Evolutionary conservation across 1,139 yeast species (phyloP).

Genomic region (Zygosaccharomyces pseudobailii): DNA sequence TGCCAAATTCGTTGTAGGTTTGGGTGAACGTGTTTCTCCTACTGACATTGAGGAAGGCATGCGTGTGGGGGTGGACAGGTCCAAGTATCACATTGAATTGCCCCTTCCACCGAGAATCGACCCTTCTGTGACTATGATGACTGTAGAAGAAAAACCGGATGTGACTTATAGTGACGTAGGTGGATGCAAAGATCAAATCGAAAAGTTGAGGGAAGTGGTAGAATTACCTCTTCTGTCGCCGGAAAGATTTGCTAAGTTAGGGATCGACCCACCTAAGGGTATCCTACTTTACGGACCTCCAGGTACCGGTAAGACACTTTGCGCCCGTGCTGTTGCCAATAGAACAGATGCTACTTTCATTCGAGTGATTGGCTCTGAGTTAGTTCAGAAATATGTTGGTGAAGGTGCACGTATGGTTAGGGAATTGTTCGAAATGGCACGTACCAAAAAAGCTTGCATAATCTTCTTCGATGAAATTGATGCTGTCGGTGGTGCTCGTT

Average conservation of each 20-base stretch:
- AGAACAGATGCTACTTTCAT: conserved; percentile 98
- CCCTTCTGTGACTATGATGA: conserved; percentile 99
- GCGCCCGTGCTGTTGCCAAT: conserved; percentile 98
- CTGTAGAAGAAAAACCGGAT: conserved; percentile 97
- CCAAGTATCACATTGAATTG: conserved; percentile 91
- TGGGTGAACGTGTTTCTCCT: conserved; percentile 95
- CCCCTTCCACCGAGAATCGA: conserved; percentile 97
- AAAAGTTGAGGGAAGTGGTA: conserved; percentile 93
- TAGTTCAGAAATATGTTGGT: conserved; percentile 97
- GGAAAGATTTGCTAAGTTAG: conserved; percentile 90
- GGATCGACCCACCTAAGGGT: conserved; percentile 98
- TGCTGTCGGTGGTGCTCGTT: conserved; percentile 98
- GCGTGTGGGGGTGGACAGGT: conserved; percentile 98
- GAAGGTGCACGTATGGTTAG: conserved; percentile 99
- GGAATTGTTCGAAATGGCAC: conserved; percentile 96
- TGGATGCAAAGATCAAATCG: conserved; percentile 97
- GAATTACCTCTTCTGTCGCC: conserved; percentile 93
- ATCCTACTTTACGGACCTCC: conserved; percentile 95
- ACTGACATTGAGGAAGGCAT: conserved; percentile 99
- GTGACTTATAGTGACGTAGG: conserved; percentile 91
- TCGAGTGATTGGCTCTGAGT: conserved; percentile 95
- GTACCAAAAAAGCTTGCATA: conserved; percentile 95
- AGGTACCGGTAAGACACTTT: conserved; percentile 95
- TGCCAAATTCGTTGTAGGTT: conserved; percentile 94
- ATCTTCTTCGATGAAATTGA: conserved; percentile 92